Percentiles rank a stretch among this genome's conserved stretches.
Evolutionary conservation across 768 basidiomycete genomes (phyloP).

Genomic region (Pisolithus marmoratus): DNA sequence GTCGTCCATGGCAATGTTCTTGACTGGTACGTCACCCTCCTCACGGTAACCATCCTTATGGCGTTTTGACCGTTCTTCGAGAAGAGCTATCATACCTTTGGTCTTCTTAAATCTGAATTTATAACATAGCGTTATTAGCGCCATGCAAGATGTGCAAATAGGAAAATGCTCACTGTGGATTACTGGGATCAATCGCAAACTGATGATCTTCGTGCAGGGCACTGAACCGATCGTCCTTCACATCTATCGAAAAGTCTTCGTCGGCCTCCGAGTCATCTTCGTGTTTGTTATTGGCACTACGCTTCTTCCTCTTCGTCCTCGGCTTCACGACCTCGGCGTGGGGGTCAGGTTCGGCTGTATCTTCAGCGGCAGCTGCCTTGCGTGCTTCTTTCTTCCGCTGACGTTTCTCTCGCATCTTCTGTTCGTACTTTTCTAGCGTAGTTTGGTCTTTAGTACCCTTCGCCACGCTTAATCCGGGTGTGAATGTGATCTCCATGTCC

Average conservation of each 20-base stretch:
- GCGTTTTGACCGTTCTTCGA: constrained; percentile 76
- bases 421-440: constrained; percentile 82
- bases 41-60: constrained; percentile 33
- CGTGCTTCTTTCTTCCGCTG: constrained; percentile 69
- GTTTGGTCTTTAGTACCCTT: constrained; percentile 67
- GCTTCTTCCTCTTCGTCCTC: constrained; percentile 37
- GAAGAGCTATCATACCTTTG: constrained; percentile 78
- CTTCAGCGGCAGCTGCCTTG: constrained; percentile 34
- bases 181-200: constrained; percentile 93
- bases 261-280: constrained; percentile 44
- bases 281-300: constrained; percentile 8
- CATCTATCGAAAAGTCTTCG: constrained; percentile 76
- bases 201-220: constrained; percentile 83
- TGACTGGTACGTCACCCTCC: not conserved
- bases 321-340: constrained; percentile 74
- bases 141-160: not conserved
- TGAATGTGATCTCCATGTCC: constrained; percentile 96
- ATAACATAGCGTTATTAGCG: not conserved
- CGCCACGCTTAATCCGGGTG: constrained; percentile 65
- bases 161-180: constrained; percentile 74
- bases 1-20: constrained; percentile 4
- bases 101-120: constrained; percentile 81
- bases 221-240: constrained; percentile 84
- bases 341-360: constrained; percentile 15
- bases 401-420: constrained; percentile 86